Evolutionary conservation across 495 filamentous ascomycete species (phyloP), one percentile per base, ranked within the genome.

Genomic region (Parathielavia hyrcaniae): DNA sequence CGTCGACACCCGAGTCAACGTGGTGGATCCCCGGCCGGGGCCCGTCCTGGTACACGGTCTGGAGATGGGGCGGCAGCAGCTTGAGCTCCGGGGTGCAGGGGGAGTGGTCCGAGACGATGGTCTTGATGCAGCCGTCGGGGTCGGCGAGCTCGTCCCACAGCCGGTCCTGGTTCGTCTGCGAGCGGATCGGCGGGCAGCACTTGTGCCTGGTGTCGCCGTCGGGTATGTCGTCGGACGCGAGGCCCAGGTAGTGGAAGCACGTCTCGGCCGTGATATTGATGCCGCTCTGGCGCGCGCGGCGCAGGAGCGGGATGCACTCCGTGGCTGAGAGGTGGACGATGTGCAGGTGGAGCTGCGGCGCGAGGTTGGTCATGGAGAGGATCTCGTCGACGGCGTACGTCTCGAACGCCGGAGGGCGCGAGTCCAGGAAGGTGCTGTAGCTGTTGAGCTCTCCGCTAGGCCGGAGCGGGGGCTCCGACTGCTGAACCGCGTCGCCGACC

Each of bases 71-170:
- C 10, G 91, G 90, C 0, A 98, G 82, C 32, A 92, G 81, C 75
- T 98, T 98, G 57, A 98, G 80, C 66, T 95, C 83, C 0, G 93
- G 91, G 1, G 93, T 98, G 76, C 93, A 98, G 13, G 93, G 93
- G 26, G 87, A 92, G 76, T 98, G 93, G 66, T 98, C 93, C 1
- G 88, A 92, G n/a, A 98, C 93, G 22, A 98, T 82, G 0, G 93
- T 97, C 69, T 86, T 82, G 71, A 98, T 91, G 64, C 95, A 88
- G 41, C 86, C 84, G 63, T 91, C 83, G 0, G 79, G 75, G 57
- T 80, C 76, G 52, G 80, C 74, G 9, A 97, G 72, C 67, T 96
- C 91, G 8, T 81, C 81, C 93, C 93, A 98, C 2, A 98, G 81
- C 26, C 82, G 82, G 62, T 96, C 87, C 62, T 92, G 90, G 76